Conservation (phyloP, 305 asterid species). For the Fraxinus angustifolia region DNA sequence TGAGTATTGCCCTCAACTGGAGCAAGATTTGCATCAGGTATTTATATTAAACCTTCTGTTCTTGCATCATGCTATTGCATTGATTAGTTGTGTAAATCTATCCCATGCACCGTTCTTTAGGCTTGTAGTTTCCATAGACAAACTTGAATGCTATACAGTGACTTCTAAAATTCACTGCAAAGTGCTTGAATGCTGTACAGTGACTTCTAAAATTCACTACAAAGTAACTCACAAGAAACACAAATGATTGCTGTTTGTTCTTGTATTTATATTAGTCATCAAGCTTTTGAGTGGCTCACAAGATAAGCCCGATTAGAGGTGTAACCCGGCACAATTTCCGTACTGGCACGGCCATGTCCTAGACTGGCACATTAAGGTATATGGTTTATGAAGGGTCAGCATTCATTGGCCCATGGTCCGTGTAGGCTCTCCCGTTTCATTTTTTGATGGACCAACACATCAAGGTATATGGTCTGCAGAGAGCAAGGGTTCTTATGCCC, state of each 20-base stretch:
- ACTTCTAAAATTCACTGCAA: background rate
- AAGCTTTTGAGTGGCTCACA: background rate
- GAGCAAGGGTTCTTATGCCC: background rate
- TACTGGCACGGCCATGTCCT: background rate
- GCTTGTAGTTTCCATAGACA: background rate
- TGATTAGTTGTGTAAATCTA: background rate
- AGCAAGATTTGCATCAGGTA: constrained; percentile 57
- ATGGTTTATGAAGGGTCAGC: background rate
- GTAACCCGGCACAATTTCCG: background rate
- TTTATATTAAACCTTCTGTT: constrained; percentile 7
- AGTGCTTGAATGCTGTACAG: background rate
- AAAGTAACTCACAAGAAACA: background rate
- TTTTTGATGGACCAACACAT: background rate
- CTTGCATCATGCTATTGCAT: background rate
- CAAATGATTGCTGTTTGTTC: background rate
- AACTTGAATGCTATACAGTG: background rate
- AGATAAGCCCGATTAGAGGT: background rate
- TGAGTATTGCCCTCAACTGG: constrained; percentile 48
- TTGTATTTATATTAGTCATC: background rate
- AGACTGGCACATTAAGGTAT: background rate
- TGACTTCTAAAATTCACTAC: background rate
- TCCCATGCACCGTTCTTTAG: background rate
- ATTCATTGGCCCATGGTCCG: background rate
- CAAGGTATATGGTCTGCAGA: background rate
- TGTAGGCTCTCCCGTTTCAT: background rate